These are phyloP conservation scores for Monilinia fructicola DNA, from an alignment of 2,329 filamentous ascomycete species.

Conservation along the genomic window DNA sequence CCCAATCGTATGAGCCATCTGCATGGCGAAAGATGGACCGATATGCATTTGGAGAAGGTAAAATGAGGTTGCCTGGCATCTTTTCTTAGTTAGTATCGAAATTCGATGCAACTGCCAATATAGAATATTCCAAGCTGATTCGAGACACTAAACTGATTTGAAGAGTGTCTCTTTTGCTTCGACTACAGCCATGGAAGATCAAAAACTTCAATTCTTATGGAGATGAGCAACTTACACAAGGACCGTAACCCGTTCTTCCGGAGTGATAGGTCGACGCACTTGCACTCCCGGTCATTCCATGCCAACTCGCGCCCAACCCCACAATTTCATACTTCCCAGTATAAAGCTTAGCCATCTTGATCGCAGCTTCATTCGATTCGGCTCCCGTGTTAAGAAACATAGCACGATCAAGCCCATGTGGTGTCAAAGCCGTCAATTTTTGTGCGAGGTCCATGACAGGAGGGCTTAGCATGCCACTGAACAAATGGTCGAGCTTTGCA, in stretches of 20 bases:
- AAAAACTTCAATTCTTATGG: neutral
- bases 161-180: neutral
- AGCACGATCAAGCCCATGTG: conserved; percentile 51
- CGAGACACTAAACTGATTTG: neutral
- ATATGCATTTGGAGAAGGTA: conserved; percentile 62
- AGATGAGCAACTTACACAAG: conserved; percentile 33
- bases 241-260: conserved; percentile 49
- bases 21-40: conserved; percentile 59
- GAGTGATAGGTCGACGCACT: conserved; percentile 54
- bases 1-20: conserved; percentile 64
- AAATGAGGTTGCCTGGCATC: conserved; percentile 56
- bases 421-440: conserved; percentile 50
- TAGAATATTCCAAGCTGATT: neutral
- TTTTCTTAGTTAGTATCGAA: conserved; percentile 5
- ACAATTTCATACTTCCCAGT: conserved; percentile 67
- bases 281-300: conserved; percentile 58
- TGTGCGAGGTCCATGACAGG: conserved; percentile 57
- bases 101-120: neutral
- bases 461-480: conserved; percentile 57
- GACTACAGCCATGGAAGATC: neutral
- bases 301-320: conserved; percentile 57
- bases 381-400: conserved; percentile 59
- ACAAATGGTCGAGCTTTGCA: conserved; percentile 56
- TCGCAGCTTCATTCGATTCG: conserved; percentile 61
- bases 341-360: conserved; percentile 62